Percentiles rank a stretch among this genome's conserved stretches.
phyloP scores from a whole-genome alignment of 805 yeast genomes.

The Lipomyces orientalis region DNA sequence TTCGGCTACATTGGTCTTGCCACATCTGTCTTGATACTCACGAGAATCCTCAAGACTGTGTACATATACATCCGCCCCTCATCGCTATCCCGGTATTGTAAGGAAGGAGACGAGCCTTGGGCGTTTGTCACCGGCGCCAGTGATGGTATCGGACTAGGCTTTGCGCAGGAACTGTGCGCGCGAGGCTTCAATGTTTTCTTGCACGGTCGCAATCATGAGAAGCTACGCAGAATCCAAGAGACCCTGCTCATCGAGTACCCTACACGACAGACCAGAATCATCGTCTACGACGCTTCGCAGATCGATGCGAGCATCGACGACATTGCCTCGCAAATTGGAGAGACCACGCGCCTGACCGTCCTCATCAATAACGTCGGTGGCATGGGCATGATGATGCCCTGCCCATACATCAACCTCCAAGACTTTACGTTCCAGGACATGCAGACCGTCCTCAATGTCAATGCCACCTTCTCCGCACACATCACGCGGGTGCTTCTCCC shows the following conservation, averaged over 20 bases:
- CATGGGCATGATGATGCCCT: background rate
- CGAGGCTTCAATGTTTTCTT: conserved; percentile 1
- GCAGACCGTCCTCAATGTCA: background rate
- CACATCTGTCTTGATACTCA: background rate
- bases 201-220: background rate
- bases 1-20: background rate
- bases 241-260: background rate
- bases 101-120: background rate
- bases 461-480: conserved; percentile 4
- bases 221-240: background rate
- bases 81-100: background rate
- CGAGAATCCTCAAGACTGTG: background rate
- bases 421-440: background rate
- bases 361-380: conserved; percentile 3
- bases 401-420: background rate
- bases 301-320: background rate
- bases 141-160: background rate
- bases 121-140: background rate
- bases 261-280: background rate
- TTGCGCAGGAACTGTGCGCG: background rate
- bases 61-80: background rate
- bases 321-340: background rate
- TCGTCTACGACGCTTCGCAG: background rate
- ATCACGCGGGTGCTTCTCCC: background rate
- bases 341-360: background rate